These are phyloP conservation scores for Aspergillus caelatus DNA, from an alignment of 2,329 filamentous ascomycete genomes.

Conservation along the genomic window DNA sequence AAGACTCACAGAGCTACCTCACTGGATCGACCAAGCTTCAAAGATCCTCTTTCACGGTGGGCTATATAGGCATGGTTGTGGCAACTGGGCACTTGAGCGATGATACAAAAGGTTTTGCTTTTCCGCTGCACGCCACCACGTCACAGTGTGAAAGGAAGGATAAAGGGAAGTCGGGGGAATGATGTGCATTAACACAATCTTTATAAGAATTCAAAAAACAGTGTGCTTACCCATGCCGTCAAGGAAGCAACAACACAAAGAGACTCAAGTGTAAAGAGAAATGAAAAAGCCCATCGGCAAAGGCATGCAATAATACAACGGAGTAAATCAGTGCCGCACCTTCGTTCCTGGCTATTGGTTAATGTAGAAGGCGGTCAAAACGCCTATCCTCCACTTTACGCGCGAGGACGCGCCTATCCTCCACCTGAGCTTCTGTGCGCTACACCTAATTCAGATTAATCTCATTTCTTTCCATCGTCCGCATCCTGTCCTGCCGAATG, in stretches of 20 bases:
- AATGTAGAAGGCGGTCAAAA: constrained; percentile 27
- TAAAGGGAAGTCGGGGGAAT: neutral
- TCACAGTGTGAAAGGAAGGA: neutral
- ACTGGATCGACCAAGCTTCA: neutral
- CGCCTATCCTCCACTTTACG: constrained; percentile 24
- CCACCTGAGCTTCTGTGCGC: neutral
- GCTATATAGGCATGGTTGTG: constrained; percentile 21
- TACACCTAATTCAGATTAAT: neutral
- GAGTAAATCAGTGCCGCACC: constrained; percentile 17
- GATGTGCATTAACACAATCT: neutral
- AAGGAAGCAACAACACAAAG: neutral
- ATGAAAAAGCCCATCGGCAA: constrained; percentile 1
- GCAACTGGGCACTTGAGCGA: constrained; percentile 3
- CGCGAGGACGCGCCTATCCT: constrained; percentile 22
- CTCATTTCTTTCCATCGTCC: neutral
- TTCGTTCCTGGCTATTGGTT: constrained; percentile 13
- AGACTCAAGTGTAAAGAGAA: neutral
- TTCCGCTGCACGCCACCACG: neutral
- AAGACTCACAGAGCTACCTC: neutral
- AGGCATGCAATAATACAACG: constrained; percentile 9
- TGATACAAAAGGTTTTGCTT: constrained; percentile 8
- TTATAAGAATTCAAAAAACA: constrained; percentile 1
- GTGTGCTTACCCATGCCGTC: neutral
- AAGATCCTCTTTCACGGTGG: neutral
- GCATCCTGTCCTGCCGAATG: neutral